Evolutionary conservation across 1,284 basidiomycete genomes (phyloP).

Genomic region (Cutaneotrichosporon sp.): DNA sequence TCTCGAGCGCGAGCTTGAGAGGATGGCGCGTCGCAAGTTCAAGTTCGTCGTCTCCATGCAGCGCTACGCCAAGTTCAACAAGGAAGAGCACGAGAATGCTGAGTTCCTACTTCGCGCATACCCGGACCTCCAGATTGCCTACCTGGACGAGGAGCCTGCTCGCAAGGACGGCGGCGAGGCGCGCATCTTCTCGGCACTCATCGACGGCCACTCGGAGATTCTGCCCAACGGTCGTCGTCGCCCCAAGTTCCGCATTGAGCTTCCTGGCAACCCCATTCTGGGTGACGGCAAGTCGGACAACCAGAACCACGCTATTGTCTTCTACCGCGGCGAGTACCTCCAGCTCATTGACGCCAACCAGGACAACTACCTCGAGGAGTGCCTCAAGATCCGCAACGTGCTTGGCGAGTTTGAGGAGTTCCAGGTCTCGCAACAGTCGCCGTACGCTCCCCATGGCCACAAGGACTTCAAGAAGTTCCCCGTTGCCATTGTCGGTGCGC

Average conservation of each 20-base stretch:
- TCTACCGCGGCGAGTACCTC: constrained; percentile 97
- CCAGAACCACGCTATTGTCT: constrained; percentile 99
- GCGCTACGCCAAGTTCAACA: constrained; percentile 98
- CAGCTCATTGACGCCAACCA: constrained; percentile 99
- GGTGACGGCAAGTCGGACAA: constrained; percentile 99
- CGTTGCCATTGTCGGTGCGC: constrained; percentile 95
- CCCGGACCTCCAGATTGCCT: constrained; percentile 97
- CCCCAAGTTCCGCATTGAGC: constrained; percentile 97
- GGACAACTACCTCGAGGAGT: constrained; percentile 99
- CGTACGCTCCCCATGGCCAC: constrained; percentile 84
- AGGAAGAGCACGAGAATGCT: constrained; percentile 98
- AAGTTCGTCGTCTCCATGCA: constrained; percentile 99
- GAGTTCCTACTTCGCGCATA: constrained; percentile 98
- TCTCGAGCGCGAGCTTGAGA: constrained; percentile 92
- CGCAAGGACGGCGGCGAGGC: constrained; percentile 94
- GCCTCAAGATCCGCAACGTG: constrained; percentile 98
- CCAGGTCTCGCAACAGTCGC: constrained; percentile 73
- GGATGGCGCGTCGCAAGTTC: constrained; percentile 98
- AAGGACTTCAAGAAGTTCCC: constrained; percentile 84
- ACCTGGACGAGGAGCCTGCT: constrained; percentile 92
- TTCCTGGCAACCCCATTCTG: constrained; percentile 97
- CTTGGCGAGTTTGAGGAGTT: constrained; percentile 98
- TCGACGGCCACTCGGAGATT: constrained; percentile 98
- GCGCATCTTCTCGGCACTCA: constrained; percentile 90
- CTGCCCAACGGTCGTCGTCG: constrained; percentile 80